phyloP scores from a whole-genome alignment of 768 basidiomycete genomes.

The Postia placenta region DNA sequence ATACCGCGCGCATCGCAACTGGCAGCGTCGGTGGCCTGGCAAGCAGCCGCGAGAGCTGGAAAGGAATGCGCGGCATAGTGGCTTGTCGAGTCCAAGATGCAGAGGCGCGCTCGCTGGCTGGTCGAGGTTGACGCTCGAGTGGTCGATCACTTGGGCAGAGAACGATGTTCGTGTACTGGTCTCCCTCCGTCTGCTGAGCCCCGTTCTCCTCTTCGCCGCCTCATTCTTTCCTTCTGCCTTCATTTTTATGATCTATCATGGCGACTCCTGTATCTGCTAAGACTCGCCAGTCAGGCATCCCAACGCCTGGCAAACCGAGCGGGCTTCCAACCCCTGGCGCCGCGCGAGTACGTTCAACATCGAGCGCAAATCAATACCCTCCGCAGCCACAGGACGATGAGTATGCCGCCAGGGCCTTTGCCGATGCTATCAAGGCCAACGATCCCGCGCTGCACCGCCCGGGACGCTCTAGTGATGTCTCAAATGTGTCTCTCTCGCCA shows the following conservation, averaged over 20 bases:
- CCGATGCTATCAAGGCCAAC: conserved; percentile 74
- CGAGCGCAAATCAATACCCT: conserved; percentile 29
- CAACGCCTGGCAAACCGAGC: conserved; percentile 39
- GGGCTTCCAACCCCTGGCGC: conserved; percentile 44
- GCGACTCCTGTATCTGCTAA: conserved; percentile 1
- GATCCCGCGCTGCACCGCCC: conserved; percentile 69
- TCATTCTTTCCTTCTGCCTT: not conserved
- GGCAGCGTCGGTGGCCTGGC: conserved; percentile 14
- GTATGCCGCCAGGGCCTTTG: conserved; percentile 65
- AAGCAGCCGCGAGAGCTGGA: conserved; percentile 18
- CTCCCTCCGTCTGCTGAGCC: no score
- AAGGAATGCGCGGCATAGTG: conserved; percentile 22
- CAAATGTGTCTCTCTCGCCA: conserved; percentile 40
- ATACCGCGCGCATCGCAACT: no score
- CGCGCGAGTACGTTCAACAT: conserved; percentile 65
- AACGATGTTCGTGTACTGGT: not conserved
- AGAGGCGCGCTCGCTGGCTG: not conserved
- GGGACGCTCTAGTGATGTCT: conserved; percentile 30
- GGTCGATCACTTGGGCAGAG: not conserved
- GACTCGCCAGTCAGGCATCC: conserved; percentile 23
- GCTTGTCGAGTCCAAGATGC: not conserved
- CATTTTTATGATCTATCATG: not conserved
- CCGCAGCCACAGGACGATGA: conserved; percentile 42
- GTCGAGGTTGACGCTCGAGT: not conserved
- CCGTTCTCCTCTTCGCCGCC: not conserved